These are phyloP conservation scores for Flueggea neowawraea DNA, from an alignment of 441 rosid genomes.

Conservation along the genomic window DNA sequence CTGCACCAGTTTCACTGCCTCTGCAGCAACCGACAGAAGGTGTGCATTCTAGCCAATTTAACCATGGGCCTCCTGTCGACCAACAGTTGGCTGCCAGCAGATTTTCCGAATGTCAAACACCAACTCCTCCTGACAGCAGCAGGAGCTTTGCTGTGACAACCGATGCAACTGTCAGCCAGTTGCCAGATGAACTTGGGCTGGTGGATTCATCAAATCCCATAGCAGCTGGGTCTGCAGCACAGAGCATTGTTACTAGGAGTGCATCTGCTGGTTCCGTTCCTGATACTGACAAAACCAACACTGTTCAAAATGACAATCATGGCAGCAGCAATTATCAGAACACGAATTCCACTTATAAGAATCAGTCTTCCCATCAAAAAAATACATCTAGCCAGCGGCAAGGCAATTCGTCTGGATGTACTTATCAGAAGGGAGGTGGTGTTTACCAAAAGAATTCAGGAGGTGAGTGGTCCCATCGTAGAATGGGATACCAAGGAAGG, in stretches of 20 bases:
- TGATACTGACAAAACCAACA: conserved; percentile 29
- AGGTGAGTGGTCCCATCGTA: conserved; percentile 59
- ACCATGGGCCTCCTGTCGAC: conserved; percentile 46
- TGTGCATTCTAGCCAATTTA: conserved; percentile 48
- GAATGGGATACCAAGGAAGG: conserved; percentile 73
- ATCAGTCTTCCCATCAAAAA: conserved; percentile 51
- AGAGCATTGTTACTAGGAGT: conserved; percentile 28
- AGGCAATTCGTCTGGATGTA: conserved; percentile 37
- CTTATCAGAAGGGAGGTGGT: conserved; percentile 49
- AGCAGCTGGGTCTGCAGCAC: conserved; percentile 30
- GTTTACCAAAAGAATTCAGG: conserved; percentile 45
- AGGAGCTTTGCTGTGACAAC: conserved; percentile 26
- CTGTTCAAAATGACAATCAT: conserved; percentile 21
- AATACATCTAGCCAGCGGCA: conserved; percentile 44
- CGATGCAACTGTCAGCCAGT: conserved; percentile 36
- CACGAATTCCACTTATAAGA: conserved; percentile 26
- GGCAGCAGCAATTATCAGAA: conserved; percentile 28
- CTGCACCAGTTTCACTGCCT: conserved; percentile 51
- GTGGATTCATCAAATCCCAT: conserved; percentile 50
- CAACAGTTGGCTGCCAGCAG: conserved; percentile 41
- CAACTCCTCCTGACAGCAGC: conserved; percentile 37
- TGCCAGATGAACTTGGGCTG: conserved; percentile 58
- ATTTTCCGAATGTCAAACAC: conserved; percentile 41
- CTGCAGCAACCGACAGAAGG: conserved; percentile 62
- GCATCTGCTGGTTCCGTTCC: conserved; percentile 26